Evolutionary conservation across 345 rosid genomes (phyloP), one percentile per base, ranked within the genome.

Genomic region (Sonneratia caseolaris): DNA sequence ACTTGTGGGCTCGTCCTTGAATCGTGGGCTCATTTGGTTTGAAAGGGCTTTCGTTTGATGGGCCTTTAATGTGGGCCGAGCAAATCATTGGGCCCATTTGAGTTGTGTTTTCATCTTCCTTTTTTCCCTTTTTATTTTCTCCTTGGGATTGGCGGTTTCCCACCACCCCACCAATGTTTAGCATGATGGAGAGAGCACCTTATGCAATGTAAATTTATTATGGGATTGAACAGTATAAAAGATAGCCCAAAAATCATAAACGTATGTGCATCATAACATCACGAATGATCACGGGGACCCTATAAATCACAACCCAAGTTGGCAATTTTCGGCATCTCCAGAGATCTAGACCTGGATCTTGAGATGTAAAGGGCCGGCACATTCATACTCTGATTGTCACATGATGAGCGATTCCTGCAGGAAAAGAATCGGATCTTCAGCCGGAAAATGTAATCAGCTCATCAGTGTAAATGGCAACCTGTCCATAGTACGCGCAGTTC

Each of bases 121-220:
- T 35, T 8, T 62, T 32, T 62, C 13, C 27, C 1, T 62, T 62
- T 62, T 5, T 1, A n/a, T n/a, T n/a, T n/a, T n/a, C n/a, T n/a
- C n/a, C n/a, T n/a, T n/a, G n/a, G n/a, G n/a, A n/a, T n/a, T n/a
- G n/a, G n/a, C n/a, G n/a, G n/a, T n/a, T n/a, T n/a, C n/a, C n/a
- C n/a, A n/a, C n/a, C n/a, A n/a, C n/a, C n/a, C n/a, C n/a, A n/a
- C n/a, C 1, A 1, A 27, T 10, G 2, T 27, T 27, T 27, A 11
- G 18, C 5, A 27, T 9, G 12, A 62, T 24, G 37, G 37, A 27
- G 15, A 62, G 66, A 62, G 18, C 5, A 32, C 37, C 32, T 12
- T 62, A 62, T 27, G 66, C 66, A 13, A 27, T 62, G 66, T 62
- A 62, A 62, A 62, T 62, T 62, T 62, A 16, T 11, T 57, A 13